Base-by-base conservation (phyloP, 2,329 filamentous ascomycete species). In the Capronia epimyces region DNA sequence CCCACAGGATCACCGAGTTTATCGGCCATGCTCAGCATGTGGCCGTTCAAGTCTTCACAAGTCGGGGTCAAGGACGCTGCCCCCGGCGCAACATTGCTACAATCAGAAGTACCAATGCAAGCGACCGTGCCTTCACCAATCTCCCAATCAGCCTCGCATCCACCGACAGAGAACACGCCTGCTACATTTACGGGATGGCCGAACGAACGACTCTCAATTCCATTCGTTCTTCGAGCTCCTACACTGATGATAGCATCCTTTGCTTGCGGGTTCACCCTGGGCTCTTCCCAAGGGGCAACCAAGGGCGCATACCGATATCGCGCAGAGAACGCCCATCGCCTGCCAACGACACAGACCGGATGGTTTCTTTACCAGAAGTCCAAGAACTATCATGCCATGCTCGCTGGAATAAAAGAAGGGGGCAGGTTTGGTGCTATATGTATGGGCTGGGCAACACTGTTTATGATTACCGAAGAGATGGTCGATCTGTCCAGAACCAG, bases 301-400 rank as follows among this genome's bases (percentile, higher is more conserved):
- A 82, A 79, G 65, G 81, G 87, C 1, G 84, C 86, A 45, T 76
- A 95, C 51, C 85, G 86, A 32, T 98, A 96, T 73, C 85, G 91
- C 49, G 93, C 93, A 53, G 93, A 98, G 71, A 95, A 98, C 66
- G 89, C 93, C 1, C 93, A 98, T 75, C 87, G 91, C 59, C 82
- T 96, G 56, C 93, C 93, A 16, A 83, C 81, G 2, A 84, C 84
- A 1, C 83, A 87, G 21, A 81, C 83, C 1, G 91, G 89, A 15
- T 98, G 93, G 93, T 98, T 91, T 66, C 80, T 97, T n/a, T 98
- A 98, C 69, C 91, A 97, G 75, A 96, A 96, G 71, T 88, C 83
- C 66, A 97, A 97, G 70, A 97, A 95, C 70, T 97, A 98, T 72
- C 82, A 89, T 63, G 79, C 86, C 45, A 83, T 87, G 62, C 78